Conservation (phyloP, 2,329 filamentous ascomycete species). For the Ascochyta pisi region DNA sequence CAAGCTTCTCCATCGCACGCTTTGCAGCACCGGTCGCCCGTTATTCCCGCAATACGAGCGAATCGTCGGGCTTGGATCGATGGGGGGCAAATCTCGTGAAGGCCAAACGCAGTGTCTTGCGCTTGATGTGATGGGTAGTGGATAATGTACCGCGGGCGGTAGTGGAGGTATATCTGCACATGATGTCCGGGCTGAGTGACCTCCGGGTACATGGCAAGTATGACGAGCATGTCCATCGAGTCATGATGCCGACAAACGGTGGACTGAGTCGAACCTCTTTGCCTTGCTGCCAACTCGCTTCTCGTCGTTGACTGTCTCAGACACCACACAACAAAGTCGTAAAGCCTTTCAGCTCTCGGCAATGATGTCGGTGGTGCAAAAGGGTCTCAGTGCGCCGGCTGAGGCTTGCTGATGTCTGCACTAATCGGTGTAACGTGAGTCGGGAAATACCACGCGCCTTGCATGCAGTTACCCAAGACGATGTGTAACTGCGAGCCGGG, state of each 20-base stretch:
- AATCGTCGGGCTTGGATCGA: conserved; percentile 4
- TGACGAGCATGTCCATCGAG: background rate
- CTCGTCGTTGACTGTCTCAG: background rate
- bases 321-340: background rate
- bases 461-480: conserved; percentile 8
- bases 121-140: conserved; percentile 8
- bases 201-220: background rate
- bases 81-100: conserved; percentile 17
- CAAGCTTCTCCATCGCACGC: background rate
- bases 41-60: conserved; percentile 20
- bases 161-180: conserved; percentile 7
- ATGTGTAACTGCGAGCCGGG: conserved; percentile 4
- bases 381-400: conserved; percentile 16
- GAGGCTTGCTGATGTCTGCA: conserved; percentile 8
- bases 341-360: background rate
- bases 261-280: background rate
- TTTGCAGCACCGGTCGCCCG: conserved; percentile 3
- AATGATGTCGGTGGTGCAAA: conserved; percentile 12
- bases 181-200: background rate
- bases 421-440: conserved; percentile 7
- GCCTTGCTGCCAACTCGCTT: background rate
- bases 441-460: conserved; percentile 1
- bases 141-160: background rate
- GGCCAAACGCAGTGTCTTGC: background rate
- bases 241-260: background rate